These are phyloP conservation scores for Gynostemma pentaphyllum DNA, from an alignment of 306 rosid genomes.

Conservation along the genomic window DNA sequence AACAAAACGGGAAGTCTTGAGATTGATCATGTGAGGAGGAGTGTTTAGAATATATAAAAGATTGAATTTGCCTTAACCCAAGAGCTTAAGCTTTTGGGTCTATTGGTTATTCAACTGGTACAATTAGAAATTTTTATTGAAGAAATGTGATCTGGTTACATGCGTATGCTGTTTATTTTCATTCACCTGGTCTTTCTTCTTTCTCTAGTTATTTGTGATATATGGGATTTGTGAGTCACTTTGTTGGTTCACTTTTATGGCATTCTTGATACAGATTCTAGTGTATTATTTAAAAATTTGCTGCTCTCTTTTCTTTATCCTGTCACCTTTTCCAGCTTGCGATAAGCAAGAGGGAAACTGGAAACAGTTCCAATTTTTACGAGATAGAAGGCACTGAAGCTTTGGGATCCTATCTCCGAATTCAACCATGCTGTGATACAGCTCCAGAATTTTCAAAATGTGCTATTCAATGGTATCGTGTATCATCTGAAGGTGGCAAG, in stretches of 20 bases:
- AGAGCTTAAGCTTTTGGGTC: no score
- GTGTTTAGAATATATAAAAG: no score
- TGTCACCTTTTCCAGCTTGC: slow-evolving; percentile 35
- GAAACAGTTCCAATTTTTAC: slow-evolving; percentile 30
- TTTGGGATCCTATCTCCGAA: slow-evolving; percentile 68
- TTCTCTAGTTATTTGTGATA: not conserved
- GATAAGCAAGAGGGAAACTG: slow-evolving; percentile 48
- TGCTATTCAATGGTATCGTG: slow-evolving; percentile 73
- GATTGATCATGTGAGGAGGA: no score
- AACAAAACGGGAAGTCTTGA: no score
- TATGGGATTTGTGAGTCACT: no score
- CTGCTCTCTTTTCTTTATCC: slow-evolving; percentile 9
- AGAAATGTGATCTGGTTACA: not conserved
- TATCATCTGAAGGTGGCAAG: slow-evolving; percentile 52
- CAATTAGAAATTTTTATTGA: no score
- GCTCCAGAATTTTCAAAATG: slow-evolving; percentile 54
- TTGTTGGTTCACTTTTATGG: not conserved
- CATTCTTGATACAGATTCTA: not conserved
- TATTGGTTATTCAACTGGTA: no score
- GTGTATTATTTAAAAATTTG: not conserved
- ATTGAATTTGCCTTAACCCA: no score
- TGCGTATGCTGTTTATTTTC: not conserved
- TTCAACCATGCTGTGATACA: slow-evolving; percentile 49
- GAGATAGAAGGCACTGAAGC: slow-evolving; percentile 69
- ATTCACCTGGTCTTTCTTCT: not conserved